Base-by-base conservation (phyloP, 208 protist genomes). In the Angomonas ambiguus region DNA sequence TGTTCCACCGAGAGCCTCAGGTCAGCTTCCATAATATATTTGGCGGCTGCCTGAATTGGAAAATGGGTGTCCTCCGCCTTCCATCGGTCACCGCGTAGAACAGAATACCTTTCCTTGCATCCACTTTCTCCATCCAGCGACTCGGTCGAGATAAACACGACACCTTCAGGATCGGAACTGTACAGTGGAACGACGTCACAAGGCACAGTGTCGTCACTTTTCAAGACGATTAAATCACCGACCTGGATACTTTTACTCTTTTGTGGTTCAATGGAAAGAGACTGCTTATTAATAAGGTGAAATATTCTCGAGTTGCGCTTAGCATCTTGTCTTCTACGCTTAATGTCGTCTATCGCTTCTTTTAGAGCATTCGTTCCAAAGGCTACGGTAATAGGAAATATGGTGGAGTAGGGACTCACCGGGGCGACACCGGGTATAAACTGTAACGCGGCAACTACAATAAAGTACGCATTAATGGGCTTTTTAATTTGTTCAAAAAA, bases 401-500 rank as follows among this genome's bases (percentile, higher is more conserved):
- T 76, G n/a, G 88, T 87, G 0, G 91, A 94, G 45, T 91, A 82
- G 25, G 89, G 88, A 74, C 92, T 96, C 34, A 97, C 90, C 0
- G 94, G 88, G 22, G 91, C 89, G 4, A 92, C 74, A 30, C 61
- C 74, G 8, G 82, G 82, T 24, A 94, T 85, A 33, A 94, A 85
- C 81, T 98, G 93, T 31, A 98, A 63, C 31, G 82, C 71, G 18
- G 83, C 82, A 0, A 98, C 81, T 2, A 97, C 49, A 5, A 99
- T 72, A 73, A 99, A 99, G 61, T 99, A 99, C 22, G 95, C 53
- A 67, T 98, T 99, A 72, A 97, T 95, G 38, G 93, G 81, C 2
- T 92, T 79, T n/a, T 83, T 71, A 53, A 99, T 98, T 80, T 99
- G 98, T 60, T 97, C 95, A 56, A 82, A 98, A 2, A 99, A 72